These are phyloP conservation scores for Diaporthe nobilis DNA, from an alignment of 2,329 filamentous ascomycete genomes.

Conservation along the genomic window DNA sequence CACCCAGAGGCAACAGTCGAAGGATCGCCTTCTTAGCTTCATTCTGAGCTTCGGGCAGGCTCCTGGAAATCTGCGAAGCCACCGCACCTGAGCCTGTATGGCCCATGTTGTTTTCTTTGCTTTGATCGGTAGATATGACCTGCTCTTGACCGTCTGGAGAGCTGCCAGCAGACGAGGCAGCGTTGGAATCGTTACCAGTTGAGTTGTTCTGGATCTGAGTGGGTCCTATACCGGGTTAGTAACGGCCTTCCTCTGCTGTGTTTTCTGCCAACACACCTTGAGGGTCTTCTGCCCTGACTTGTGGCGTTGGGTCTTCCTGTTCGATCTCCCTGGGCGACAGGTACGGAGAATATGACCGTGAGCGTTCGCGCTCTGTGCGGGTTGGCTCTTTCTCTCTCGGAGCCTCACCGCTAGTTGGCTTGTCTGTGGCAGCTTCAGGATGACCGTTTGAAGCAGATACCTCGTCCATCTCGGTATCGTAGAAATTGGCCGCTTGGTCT, in stretches of 20 bases:
- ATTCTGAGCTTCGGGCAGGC: constrained; percentile 62
- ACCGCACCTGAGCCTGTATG: background rate
- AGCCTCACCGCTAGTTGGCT: constrained; percentile 38
- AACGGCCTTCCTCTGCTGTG: background rate
- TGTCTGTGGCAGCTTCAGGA: constrained; percentile 41
- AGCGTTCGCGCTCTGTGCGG: constrained; percentile 56
- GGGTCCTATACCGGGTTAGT: constrained; percentile 13
- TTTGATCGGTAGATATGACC: background rate
- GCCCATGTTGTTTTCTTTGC: background rate
- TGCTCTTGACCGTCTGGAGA: background rate
- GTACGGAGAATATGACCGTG: constrained; percentile 67
- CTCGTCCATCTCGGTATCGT: constrained; percentile 48
- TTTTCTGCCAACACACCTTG: constrained; percentile 9
- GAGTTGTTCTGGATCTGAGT: background rate
- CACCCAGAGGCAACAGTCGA: constrained; percentile 74
- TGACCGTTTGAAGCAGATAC: constrained; percentile 40
- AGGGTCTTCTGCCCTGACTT: background rate
- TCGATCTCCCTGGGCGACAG: constrained; percentile 65
- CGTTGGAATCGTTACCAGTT: background rate
- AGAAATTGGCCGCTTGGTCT: constrained; percentile 47
- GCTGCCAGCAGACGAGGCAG: background rate
- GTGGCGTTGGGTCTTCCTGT: constrained; percentile 42
- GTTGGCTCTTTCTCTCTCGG: constrained; percentile 46
- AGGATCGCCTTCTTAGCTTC: constrained; percentile 78
- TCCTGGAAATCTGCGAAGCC: constrained; percentile 45